A percentile compares a stretch with the other conserved stretches of the same genome.
Evolutionary conservation across 352 stramenopile genomes (phyloP).

Genomic region (Phytopythium oedochilum): DNA sequence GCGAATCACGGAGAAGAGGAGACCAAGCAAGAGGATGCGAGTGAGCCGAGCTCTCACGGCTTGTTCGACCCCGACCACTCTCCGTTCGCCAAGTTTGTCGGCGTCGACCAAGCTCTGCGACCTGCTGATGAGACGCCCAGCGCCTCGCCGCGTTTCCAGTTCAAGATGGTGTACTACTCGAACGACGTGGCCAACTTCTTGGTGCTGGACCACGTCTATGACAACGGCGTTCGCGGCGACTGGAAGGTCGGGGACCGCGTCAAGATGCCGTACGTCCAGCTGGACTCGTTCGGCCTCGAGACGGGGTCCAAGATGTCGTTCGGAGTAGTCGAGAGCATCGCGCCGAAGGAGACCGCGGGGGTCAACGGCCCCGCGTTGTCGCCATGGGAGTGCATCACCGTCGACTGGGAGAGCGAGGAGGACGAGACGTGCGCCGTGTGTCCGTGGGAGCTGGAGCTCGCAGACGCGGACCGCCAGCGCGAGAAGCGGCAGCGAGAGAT

Average conservation of each 20-base stretch:
- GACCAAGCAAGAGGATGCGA: slow-evolving; percentile 33
- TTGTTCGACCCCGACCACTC: slow-evolving; percentile 38
- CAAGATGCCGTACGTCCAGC: slow-evolving; percentile 64
- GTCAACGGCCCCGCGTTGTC: slow-evolving; percentile 21
- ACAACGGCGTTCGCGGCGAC: slow-evolving; percentile 63
- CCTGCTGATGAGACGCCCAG: slow-evolving; percentile 11
- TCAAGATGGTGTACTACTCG: slow-evolving; percentile 71
- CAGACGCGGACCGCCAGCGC: slow-evolving; percentile 16
- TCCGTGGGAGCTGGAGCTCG: slow-evolving; percentile 78
- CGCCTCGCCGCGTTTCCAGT: slow-evolving; percentile 38
- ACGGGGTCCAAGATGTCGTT: slow-evolving; percentile 49
- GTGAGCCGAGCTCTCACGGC: slow-evolving; percentile 14
- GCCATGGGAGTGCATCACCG: slow-evolving; percentile 74
- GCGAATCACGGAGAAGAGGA: slow-evolving; percentile 16
- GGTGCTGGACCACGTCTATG: slow-evolving; percentile 78
- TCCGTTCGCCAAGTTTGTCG: slow-evolving; percentile 58
- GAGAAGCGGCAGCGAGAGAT: slow-evolving; percentile 42
- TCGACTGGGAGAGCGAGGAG: slow-evolving; percentile 69
- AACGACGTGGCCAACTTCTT: slow-evolving; percentile 84
- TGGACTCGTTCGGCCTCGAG: slow-evolving; percentile 62
- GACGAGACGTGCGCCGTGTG: slow-evolving; percentile 63
- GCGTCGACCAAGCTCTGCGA: slow-evolving; percentile 56
- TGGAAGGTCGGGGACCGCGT: slow-evolving; percentile 73
- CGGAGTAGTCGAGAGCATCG: slow-evolving; percentile 50
- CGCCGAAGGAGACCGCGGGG: slow-evolving; percentile 17